Evolutionary conservation across 208 protist genomes (phyloP).

Genomic region (Trypanosoma melophagium): DNA sequence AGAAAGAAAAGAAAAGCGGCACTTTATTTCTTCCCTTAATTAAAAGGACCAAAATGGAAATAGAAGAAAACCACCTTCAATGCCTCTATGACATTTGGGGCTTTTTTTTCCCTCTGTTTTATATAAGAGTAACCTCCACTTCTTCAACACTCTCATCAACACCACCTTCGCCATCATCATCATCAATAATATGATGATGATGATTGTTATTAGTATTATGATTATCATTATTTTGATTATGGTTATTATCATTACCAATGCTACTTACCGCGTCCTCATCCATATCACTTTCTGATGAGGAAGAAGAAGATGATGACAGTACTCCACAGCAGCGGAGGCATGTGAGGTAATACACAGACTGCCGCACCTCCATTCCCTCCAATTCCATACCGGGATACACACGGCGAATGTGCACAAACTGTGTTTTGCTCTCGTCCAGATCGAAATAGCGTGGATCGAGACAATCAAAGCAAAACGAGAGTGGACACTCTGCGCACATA

Average conservation of each 20-base stretch:
- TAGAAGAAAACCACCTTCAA: not conserved
- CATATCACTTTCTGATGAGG: constrained; percentile 18
- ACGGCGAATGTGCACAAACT: constrained; percentile 62
- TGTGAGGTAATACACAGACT: constrained; percentile 80
- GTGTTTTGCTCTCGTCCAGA: constrained; percentile 50
- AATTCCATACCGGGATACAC: constrained; percentile 73
- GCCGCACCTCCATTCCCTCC: constrained; percentile 55
- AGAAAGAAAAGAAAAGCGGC: not conserved
- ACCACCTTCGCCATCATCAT: constrained; percentile 7
- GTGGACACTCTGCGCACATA: constrained; percentile 76
- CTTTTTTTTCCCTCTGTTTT: not conserved
- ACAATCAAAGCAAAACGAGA: constrained; percentile 88
- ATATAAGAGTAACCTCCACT: not conserved
- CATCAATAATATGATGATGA: constrained; percentile 4
- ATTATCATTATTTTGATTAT: not conserved
- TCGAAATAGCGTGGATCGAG: constrained; percentile 75
- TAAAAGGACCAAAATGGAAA: not conserved
- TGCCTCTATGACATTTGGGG: constrained; percentile 3
- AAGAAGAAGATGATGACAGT: constrained; percentile 39
- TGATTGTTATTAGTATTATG: not conserved
- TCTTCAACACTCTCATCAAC: constrained; percentile 15
- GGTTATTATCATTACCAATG: not conserved
- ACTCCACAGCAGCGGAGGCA: constrained; percentile 77
- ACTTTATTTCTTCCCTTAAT: not conserved
- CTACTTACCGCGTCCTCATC: constrained; percentile 18